Evolutionary conservation across 1,284 basidiomycete genomes (phyloP), one percentile per base, ranked within the genome.

Genomic region (Ceratobasidium sp.): DNA sequence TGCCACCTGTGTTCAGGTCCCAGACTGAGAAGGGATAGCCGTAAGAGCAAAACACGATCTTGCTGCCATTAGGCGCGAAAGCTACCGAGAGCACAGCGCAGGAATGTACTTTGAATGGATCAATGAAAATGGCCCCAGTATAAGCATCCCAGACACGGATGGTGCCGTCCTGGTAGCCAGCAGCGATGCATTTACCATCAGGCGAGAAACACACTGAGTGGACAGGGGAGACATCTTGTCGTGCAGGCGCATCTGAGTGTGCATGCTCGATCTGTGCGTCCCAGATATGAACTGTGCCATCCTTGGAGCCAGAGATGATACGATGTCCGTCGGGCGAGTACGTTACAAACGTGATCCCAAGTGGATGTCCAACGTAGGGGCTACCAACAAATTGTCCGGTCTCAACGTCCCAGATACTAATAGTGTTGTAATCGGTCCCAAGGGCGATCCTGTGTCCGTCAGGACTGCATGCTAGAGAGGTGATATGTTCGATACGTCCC

Each of bases 231-330:
- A 9, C 5, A 23, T n/a, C n/a, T 6, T 23, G n/a, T 23, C 5
- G 1, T n/a, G 23, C 20, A 17, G 52, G 52, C 9, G 52, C n/a
- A 1, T 23, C 52, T 54, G 23, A 2, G 4, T 4, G 33, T 9
- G 20, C 4, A 54, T 23, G 52, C 7, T 20, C 52, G 20, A 38
- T 44, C 12, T 56, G 48, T 28, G 26, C 0, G 40, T 57, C 33
- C 69, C 69, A 73, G 15, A 73, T 20, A 15, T 42, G 38, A 28
- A 73, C 20, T 0, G 69, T 48, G 9, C 28, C 4, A 33, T 73
- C 69, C 10, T 33, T 3, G 0, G 69, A 73, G 28, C 56, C 33
- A 5, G 69, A 73, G 28, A 44, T 44, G 61, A 73, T 48, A 26
- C 17, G 33, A 28, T 12, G 5, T 13, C 50, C 57, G 38, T 73